Evolutionary conservation across 2,329 filamentous ascomycete species (phyloP), one percentile per base, ranked within the genome.

Genomic region (Beauveria varroae): DNA sequence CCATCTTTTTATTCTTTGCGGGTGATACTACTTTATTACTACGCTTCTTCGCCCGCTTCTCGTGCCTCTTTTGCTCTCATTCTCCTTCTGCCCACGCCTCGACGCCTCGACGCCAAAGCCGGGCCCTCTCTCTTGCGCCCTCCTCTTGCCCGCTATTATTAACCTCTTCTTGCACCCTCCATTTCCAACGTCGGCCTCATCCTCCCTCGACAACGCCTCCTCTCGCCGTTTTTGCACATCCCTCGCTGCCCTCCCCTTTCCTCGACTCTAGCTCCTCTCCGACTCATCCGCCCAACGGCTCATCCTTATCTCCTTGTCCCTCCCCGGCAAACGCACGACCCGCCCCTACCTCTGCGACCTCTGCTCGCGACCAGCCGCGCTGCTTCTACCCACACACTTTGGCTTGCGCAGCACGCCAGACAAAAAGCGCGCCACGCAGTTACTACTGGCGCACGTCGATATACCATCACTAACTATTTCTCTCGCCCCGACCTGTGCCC

Each of bases 101-200:
- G 18, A 44, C 52, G 24, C 52, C 52, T 44, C 34, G 34, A 37
- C 34, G 34, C 34, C 34, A 37, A 37, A 37, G 34, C 34, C 12
- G 34, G 34, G 34, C 12, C 34, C 34, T 37, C 34, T 37, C 16
- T 37, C 34, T 37, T 37, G 34, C 34, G 34, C 34, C 34, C 28
- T 49, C 43, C 28, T 49, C 55, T 37, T n/a, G 28, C 43, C 28
- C 44, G 55, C 55, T 30, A 40, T 30, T 51, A 46, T 22, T 58
- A 50, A 51, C 50, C 46, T 58, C 56, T 30, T 44, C 7, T 43
- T 10, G 5, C 46, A 30, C 30, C 37, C 47, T 51, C 22, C 56
- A 58, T 58, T 16, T 47, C 46, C 34, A 51, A 51, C 56, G 56
- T 43, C 56, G 46, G 34, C 37, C 43, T 50, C 56, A 26, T 51